Conservation (phyloP, 108 stramenopile species). For the Fragilaria crotonensis region DNA sequence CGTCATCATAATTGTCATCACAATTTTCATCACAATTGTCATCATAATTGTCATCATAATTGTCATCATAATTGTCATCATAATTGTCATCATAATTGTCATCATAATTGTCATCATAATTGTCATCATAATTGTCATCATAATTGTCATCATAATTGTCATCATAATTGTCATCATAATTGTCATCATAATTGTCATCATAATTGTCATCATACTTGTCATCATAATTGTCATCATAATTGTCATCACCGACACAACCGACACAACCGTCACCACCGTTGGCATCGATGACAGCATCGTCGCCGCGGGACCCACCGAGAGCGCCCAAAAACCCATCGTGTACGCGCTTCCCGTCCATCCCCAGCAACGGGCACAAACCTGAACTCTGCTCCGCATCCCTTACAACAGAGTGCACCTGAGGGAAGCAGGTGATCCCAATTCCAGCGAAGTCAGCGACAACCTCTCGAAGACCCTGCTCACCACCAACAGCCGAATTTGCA, state of each 20-base stretch:
- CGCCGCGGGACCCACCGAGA: no score
- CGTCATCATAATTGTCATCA: background rate
- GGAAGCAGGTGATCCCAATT: no score
- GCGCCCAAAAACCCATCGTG: no score
- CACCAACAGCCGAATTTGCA: no score
- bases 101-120: slow-evolving; percentile 11
- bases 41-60: background rate
- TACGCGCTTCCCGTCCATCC: no score
- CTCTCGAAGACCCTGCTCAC: no score
- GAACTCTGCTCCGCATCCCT: no score
- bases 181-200: background rate
- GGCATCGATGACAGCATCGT: slow-evolving; percentile 7
- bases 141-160: background rate
- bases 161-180: background rate
- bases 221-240: slow-evolving; percentile 2
- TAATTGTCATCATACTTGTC: slow-evolving; percentile 19
- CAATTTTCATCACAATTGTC: background rate
- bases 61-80: slow-evolving; percentile 12
- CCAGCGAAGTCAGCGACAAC: no score
- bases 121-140: slow-evolving; percentile 11
- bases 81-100: slow-evolving; percentile 6
- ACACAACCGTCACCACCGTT: background rate
- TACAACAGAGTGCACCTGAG: no score
- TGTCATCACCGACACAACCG: background rate
- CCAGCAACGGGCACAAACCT: no score